Evolutionary conservation across 306 rosid genomes (phyloP).

Genomic region (Castanopsis chinensis): DNA sequence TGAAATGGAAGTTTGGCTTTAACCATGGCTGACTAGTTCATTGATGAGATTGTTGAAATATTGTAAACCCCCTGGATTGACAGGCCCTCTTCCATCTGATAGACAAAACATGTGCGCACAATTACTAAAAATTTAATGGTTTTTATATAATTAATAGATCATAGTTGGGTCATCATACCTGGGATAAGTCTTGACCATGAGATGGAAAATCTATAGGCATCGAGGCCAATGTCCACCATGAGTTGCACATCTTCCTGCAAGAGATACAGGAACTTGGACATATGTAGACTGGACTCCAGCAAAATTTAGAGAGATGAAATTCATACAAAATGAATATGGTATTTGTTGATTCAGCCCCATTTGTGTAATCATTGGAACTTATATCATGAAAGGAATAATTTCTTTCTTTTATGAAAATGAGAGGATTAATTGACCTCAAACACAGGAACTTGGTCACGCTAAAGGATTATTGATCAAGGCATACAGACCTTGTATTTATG

Average conservation of each 20-base stretch:
- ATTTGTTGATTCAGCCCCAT: not conserved
- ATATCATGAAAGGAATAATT: not conserved
- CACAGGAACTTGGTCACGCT: not conserved
- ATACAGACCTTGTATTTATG: slow-evolving; percentile 62
- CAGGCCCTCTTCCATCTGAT: slow-evolving; percentile 66
- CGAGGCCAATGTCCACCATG: slow-evolving; percentile 72
- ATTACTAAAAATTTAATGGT: not conserved
- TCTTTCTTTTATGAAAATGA: not conserved
- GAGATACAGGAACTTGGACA: not conserved
- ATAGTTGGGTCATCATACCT: slow-evolving; percentile 28
- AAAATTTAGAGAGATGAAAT: too few relatives aligned
- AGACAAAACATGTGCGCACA: not conserved
- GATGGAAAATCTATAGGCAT: slow-evolving; percentile 79
- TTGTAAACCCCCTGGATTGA: slow-evolving; percentile 64
- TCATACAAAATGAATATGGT: not conserved
- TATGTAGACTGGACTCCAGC: too few relatives aligned
- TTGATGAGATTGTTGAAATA: slow-evolving; percentile 79
- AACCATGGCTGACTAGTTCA: slow-evolving; percentile 56
- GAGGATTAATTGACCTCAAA: not conserved
- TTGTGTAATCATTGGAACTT: not conserved
- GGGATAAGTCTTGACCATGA: slow-evolving; percentile 83
- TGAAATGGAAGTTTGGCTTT: slow-evolving; percentile 2
- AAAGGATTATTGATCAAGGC: not conserved
- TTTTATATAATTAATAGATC: not conserved
- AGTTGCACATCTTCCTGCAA: slow-evolving; percentile 80